phyloP scores from a whole-genome alignment of 2,329 filamentous ascomycete genomes.

The Calonectria leucothoes region DNA sequence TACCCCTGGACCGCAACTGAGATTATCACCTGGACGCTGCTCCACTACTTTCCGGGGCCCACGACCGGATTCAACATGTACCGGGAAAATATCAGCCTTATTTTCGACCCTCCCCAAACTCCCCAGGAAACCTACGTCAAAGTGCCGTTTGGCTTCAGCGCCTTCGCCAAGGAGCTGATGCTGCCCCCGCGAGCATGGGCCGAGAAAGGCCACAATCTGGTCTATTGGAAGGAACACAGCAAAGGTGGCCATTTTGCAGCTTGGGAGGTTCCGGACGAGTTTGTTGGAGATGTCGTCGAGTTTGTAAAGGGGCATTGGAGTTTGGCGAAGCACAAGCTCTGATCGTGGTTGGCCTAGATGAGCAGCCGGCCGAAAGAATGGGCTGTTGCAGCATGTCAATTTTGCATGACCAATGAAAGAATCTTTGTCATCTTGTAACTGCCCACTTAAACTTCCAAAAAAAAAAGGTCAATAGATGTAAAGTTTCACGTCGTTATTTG shows the following conservation, averaged over 20 bases:
- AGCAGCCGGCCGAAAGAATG: no score
- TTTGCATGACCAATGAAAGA: no score
- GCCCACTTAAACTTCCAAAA: no score
- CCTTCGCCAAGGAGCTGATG: conserved; percentile 62
- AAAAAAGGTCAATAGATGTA: no score
- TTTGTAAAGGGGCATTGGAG: neutral
- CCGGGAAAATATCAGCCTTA: conserved; percentile 58
- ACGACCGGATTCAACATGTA: conserved; percentile 77
- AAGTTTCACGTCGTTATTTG: no score
- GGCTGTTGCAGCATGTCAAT: no score
- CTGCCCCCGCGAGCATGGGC: conserved; percentile 66
- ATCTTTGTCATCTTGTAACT: no score
- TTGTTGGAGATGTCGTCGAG: conserved; percentile 60
- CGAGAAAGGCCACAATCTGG: conserved; percentile 68
- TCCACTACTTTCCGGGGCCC: conserved; percentile 79
- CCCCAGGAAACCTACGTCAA: conserved; percentile 30
- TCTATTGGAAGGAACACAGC: conserved; percentile 63
- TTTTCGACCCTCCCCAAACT: conserved; percentile 63
- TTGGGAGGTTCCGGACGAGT: conserved; percentile 64
- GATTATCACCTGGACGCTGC: conserved; percentile 77
- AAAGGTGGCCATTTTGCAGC: conserved; percentile 72
- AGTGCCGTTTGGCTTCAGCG: conserved; percentile 59
- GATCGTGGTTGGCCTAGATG: no score
- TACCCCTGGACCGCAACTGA: conserved; percentile 82
- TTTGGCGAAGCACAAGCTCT: neutral